These are phyloP conservation scores for Saccharomycopsis fibuligera DNA, from an alignment of 805 yeast species.

Conservation along the genomic window DNA sequence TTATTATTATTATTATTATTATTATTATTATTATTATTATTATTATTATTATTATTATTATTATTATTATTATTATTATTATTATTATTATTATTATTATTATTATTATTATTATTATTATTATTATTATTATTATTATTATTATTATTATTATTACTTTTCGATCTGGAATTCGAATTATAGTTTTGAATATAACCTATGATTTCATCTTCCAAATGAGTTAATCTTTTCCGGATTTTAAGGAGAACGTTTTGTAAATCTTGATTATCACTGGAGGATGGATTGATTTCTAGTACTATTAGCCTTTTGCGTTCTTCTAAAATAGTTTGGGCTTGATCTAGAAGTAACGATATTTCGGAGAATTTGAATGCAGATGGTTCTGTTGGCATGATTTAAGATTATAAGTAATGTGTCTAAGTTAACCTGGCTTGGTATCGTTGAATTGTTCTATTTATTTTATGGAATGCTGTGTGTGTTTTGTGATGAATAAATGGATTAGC, in stretches of 20 bases:
- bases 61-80: not conserved
- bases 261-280: slow-evolving; percentile 12
- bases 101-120: not conserved
- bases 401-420: no score
- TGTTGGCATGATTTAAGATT: no score
- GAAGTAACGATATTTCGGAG: slow-evolving; percentile 4
- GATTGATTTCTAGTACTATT: slow-evolving; percentile 6
- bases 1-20: not conserved
- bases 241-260: slow-evolving; percentile 12
- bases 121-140: no score
- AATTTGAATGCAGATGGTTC: no score
- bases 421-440: no score
- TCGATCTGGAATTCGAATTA: not conserved
- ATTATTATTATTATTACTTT: not conserved
- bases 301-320: slow-evolving; percentile 20
- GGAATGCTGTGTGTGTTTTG: no score
- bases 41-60: not conserved
- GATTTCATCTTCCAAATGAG: slow-evolving; percentile 18
- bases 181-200: slow-evolving; percentile 10
- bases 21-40: not conserved
- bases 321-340: slow-evolving; percentile 9
- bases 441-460: no score
- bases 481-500: no score
- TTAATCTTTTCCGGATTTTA: slow-evolving; percentile 10
- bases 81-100: not conserved